These are phyloP conservation scores for Claviceps capensis DNA, from an alignment of 2,329 filamentous ascomycete species.

Conservation along the genomic window DNA sequence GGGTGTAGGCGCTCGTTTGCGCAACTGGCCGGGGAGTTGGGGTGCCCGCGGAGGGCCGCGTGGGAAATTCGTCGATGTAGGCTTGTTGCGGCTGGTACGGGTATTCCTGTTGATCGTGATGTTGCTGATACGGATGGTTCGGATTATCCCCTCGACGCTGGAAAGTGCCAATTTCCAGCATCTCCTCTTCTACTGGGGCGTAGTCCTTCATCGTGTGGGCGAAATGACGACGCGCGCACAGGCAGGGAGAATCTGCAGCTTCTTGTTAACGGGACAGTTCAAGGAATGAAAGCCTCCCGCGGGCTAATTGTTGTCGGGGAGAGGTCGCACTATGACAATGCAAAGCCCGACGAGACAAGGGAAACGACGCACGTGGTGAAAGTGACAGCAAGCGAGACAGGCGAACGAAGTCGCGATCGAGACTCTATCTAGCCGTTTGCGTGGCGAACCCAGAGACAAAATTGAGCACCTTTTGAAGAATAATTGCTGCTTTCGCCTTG, in stretches of 20 bases:
- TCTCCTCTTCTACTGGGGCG: slow-evolving; percentile 19
- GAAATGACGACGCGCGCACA: not conserved
- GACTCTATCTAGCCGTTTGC: not conserved
- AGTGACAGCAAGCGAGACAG: not conserved
- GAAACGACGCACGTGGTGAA: not conserved
- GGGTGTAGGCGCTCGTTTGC: slow-evolving; percentile 1
- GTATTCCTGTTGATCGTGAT: slow-evolving; percentile 13
- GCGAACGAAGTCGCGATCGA: not conserved
- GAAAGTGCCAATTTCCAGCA: slow-evolving; percentile 21
- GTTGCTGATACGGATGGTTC: slow-evolving; percentile 1
- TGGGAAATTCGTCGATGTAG: slow-evolving; percentile 7
- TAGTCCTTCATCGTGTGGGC: slow-evolving; percentile 15
- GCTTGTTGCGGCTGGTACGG: slow-evolving; percentile 15
- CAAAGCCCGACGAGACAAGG: not conserved
- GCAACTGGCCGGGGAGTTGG: not conserved
- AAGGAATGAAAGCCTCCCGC: not conserved
- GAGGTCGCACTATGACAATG: not conserved
- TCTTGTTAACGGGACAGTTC: not conserved
- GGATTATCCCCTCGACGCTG: slow-evolving; percentile 8
- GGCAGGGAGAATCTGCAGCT: not conserved
- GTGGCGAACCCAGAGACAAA: not conserved
- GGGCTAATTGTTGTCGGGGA: too few relatives aligned
- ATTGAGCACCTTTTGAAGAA: not conserved
- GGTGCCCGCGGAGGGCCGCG: slow-evolving; percentile 1
- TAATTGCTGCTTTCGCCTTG: not conserved